These are phyloP conservation scores for Syzygium oleosum DNA, from an alignment of 345 rosid genomes.

Conservation along the genomic window DNA sequence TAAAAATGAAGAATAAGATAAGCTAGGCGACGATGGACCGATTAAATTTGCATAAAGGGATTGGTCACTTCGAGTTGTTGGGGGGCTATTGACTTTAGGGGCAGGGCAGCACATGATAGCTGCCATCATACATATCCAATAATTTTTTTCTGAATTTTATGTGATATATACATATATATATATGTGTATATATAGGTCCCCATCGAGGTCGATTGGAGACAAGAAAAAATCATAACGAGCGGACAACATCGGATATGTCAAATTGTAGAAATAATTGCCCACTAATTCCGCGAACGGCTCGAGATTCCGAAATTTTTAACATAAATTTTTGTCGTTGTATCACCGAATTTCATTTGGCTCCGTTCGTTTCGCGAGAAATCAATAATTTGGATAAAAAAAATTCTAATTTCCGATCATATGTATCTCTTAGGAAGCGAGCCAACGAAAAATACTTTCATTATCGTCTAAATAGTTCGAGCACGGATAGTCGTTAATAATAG, in stretches of 20 bases:
- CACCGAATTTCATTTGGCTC: neutral
- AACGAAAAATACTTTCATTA: too few species aligned
- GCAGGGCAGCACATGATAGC: neutral
- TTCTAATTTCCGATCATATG: neutral
- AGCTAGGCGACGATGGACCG: neutral
- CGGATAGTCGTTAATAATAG: neutral
- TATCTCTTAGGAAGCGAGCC: neutral
- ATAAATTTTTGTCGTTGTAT: neutral
- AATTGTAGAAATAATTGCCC: neutral
- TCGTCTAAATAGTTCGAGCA: neutral
- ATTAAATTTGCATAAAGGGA: neutral
- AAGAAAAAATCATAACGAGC: neutral
- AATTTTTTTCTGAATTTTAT: neutral
- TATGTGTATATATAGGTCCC: fast-evolving
- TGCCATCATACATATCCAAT: neutral
- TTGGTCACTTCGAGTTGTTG: neutral
- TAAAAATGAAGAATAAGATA: neutral
- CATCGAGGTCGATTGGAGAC: neutral
- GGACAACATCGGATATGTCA: neutral
- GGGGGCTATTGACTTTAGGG: neutral
- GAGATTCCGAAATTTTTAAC: neutral
- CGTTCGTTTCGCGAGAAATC: fast-evolving
- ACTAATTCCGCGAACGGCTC: neutral
- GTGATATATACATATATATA: neutral
- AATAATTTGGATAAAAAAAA: neutral